Evolutionary conservation across 192 early-diverging fungal genomes (phyloP), one percentile per base, ranked within the genome.

Genomic region (Gaertneriomyces semiglobifer): DNA sequence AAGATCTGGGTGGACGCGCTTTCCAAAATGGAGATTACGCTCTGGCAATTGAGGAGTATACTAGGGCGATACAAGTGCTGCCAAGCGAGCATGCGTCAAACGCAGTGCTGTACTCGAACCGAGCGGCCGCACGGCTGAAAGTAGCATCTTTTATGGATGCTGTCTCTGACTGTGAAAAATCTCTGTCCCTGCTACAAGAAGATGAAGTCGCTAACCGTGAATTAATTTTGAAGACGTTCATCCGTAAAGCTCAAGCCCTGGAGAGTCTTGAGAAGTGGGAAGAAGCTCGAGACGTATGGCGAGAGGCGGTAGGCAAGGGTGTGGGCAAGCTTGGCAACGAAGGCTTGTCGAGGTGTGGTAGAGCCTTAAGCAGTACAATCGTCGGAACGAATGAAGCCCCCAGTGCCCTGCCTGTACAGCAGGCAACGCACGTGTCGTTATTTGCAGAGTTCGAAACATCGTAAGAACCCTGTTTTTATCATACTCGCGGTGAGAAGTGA

Each of bases 21-120:
- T 98, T 93, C 75, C 95, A 93, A 71, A 78, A 89, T 25, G 96
- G 96, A 3, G 91, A 97, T 74, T 97, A 88, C 77, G 88, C 80
- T 51, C 88, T 89, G 8, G 93, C 94, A 0, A 88, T 88, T 44
- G 68, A 69, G 6, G 75, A 74, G 14, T 98, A 98, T 73, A 81
- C 83, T 4, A 58, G 62, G 9, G 88, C 92, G 0, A 83, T 96
- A 5, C 59, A 73, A 40, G 59, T 71, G 4, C 76, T 97, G 2
- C 86, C 93, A 0, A 38, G 62, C 10, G 46, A 53, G 5, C 93
- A 98, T 63, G 63, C 83, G 7, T 58, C 84, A 6, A 69, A 86
- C 19, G 78, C 90, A 9, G 54, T 89, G 7, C 72, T 93, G 14
- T 84, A 79, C 77, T 94, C 92, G 77, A 96, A 96, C 77, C 87